Base-by-base conservation (phyloP, 2,329 filamentous ascomycete genomes). In the Pseudogymnoascus sp. region DNA sequence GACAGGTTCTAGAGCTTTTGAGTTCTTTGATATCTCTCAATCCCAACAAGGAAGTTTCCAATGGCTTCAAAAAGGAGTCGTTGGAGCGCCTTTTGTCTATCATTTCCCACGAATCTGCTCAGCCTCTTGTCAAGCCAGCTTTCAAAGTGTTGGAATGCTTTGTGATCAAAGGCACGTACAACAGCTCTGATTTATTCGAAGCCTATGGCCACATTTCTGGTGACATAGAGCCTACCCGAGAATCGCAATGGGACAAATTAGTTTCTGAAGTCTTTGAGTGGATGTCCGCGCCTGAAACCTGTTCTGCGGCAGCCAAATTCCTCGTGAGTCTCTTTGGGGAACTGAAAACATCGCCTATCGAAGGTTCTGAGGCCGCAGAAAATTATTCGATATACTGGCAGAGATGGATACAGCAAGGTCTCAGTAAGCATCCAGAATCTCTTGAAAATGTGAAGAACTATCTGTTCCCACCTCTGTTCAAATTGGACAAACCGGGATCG, bases 111-210 rank as follows among this genome's bases (percentile, higher is more conserved):
- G 79, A 83, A 65, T 84, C 84, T 36, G 79, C 85, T 14, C 86
- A 84, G 66, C 82, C 86, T 8, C 79, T 87, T 61, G 85, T 86
- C 42, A 91, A 91, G 72, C 88, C 88, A 37, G 84, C 87, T 5
- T 82, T 91, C 65, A 86, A 87, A 70, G 83, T 83, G 14, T 76
- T 91, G 38, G 85, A 89, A 59, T 82, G 87, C 69, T 82, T 91
- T 63, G 71, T 91, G 3, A 76, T 79, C 59, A 91, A 89, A 72
- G 76, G 78, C 1, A 78, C 87, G 11, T 38, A 38, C 34, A 60
- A 11, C 74, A 59, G 68, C 68, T 14, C 66, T 64, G 4, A 38
- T 3, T n/a, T 63, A 21, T 46, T 62, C 10, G 40, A 34, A 50
- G 60, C 60, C 18, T 44, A 56, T 56, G 42, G 37, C n/a, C 60